Evolutionary conservation across 768 basidiomycete species (phyloP), one percentile per base, ranked within the genome.

Genomic region (Lyophyllum decastes): DNA sequence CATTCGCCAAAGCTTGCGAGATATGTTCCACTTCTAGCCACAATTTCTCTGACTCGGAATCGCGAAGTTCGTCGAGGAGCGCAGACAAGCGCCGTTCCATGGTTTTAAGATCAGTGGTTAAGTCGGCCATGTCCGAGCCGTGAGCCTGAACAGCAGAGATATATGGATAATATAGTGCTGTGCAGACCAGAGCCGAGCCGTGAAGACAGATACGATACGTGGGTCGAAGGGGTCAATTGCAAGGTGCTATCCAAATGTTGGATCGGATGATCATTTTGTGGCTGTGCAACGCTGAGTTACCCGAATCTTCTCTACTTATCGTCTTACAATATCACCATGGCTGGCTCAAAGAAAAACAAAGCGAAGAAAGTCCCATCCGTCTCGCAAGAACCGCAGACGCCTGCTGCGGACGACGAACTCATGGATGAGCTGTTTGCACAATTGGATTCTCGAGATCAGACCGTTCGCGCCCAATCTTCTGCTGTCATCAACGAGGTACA

Each of bases 371-470:
- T 64, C 22, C 24, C 74, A 46, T 66, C 78, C 16, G 61, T 72
- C 25, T 52, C 66, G n/a, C 65, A 67, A 45, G 61, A 71, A 22
- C 64, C 70, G 8, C 68, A 69, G 16, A 57, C 70, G 0, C 69
- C 75, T 27, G 64, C 73, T 19, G 79, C 81, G 43, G 82, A 88
- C 54, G 82, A 84, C 45, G 80, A 81, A 10, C 78, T 94, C 47
- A 78, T 94, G 76, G 82, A 92, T 61, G 87, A 91, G 64, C 82
- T 95, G 1, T 71, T 94, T 47, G 81, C 85, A 7, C 88, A 92
- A 68, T 84, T 95, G 25, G 90, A 92, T 64, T 83, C 83, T 7
- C 75, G 79, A 61, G 80, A 91, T 62, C 62, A 76, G 49, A 70
- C 74, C 43, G 76, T 81, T 1, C 81, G 81, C 64, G 68, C 71